phyloP scores from a whole-genome alignment of 139 green algal species.

The Klebsormidium nitens region DNA sequence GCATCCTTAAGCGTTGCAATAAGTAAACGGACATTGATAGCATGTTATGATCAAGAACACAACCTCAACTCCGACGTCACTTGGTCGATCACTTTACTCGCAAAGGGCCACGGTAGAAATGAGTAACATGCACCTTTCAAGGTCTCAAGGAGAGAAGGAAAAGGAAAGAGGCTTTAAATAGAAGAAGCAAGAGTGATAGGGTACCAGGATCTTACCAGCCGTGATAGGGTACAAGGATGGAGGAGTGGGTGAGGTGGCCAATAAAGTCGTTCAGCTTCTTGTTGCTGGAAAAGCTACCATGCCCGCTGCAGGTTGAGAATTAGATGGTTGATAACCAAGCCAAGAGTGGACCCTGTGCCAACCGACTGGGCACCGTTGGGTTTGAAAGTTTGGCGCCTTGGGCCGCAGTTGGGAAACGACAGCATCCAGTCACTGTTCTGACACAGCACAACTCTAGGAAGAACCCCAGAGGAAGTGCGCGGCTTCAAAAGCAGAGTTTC shows the following conservation, averaged over 20 bases:
- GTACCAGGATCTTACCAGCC: slow-evolving; percentile 54
- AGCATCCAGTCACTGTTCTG: not conserved
- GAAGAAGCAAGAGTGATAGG: not conserved
- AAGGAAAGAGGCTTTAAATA: not conserved
- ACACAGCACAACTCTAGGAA: no score
- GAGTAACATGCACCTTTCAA: not conserved
- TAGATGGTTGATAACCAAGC: not conserved
- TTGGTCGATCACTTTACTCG: no score
- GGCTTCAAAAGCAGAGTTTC: no score
- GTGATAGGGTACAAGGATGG: slow-evolving; percentile 94
- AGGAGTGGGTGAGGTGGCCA: slow-evolving; percentile 81
- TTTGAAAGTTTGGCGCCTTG: no score
- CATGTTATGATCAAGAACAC: no score
- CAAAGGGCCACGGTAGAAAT: not conserved
- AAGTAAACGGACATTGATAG: no score
- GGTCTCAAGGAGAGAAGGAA: not conserved
- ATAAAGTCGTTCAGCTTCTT: slow-evolving; percentile 86
- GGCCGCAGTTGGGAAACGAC: not conserved
- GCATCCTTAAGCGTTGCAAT: no score
- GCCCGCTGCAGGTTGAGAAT: slow-evolving; percentile 58
- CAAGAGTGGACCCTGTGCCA: not conserved
- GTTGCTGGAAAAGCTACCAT: slow-evolving; percentile 88
- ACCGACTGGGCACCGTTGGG: no score
- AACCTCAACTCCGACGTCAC: no score
- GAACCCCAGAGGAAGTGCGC: no score